These are phyloP conservation scores for Chlorella vulgaris DNA, from an alignment of 139 green algal genomes.

Conservation along the genomic window DNA sequence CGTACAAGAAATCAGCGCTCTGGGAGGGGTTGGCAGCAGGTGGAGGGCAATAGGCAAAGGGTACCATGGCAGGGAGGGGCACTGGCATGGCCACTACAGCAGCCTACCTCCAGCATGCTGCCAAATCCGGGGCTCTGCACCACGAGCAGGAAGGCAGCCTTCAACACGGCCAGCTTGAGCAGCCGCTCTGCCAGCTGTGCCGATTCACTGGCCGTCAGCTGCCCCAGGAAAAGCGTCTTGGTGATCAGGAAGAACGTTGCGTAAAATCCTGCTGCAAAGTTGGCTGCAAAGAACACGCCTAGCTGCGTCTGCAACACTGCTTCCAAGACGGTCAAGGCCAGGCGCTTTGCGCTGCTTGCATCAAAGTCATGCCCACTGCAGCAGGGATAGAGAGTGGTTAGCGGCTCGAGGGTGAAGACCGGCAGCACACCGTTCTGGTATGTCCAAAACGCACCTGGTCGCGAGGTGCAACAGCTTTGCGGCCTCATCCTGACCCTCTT, in stretches of 20 bases:
- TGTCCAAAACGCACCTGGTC: neutral
- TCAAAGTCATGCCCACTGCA: neutral
- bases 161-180: conserved; percentile 34
- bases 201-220: conserved; percentile 21
- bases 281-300: conserved; percentile 7
- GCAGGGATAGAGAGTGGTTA: too few species aligned
- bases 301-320: conserved; percentile 3
- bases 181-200: conserved; percentile 28
- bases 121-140: neutral
- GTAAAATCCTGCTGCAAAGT: neutral
- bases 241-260: conserved; percentile 5
- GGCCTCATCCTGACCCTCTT: neutral
- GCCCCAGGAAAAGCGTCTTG: conserved; percentile 31
- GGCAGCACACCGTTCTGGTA: neutral
- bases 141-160: conserved; percentile 22
- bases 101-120: neutral
- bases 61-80: conserved; percentile 7
- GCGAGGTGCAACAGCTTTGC: neutral
- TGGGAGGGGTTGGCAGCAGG: too few species aligned
- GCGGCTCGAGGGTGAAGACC: neutral
- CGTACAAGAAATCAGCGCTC: too few species aligned
- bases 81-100: neutral
- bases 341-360: neutral
- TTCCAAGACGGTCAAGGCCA: neutral
- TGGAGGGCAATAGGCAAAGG: too few species aligned